Evolutionary conservation across 345 rosid species (phyloP).

Genomic region (Streptanthus diversifolius): DNA sequence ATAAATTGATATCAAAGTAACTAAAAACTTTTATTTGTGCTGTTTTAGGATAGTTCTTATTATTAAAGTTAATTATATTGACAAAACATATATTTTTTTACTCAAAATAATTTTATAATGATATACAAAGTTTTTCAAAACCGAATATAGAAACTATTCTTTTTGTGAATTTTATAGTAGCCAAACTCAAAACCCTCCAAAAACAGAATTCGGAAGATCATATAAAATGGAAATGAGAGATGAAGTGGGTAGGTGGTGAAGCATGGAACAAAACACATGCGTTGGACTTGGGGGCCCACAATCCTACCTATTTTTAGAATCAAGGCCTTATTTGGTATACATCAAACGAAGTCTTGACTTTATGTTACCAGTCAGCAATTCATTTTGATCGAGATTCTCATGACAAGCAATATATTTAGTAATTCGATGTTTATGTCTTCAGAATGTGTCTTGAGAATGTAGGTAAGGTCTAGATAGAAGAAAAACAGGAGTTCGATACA

Average conservation of each 20-base stretch:
- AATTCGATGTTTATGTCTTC: background rate
- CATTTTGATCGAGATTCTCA: background rate
- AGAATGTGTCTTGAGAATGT: background rate
- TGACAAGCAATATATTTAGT: background rate
- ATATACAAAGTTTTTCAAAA: too few relatives aligned
- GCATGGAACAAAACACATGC: constrained; percentile 29
- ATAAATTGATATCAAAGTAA: too few relatives aligned
- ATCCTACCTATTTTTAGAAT: constrained; percentile 31
- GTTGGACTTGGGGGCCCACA: background rate
- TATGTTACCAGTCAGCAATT: background rate
- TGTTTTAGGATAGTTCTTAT: too few relatives aligned
- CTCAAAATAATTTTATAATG: too few relatives aligned
- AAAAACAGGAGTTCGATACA: background rate
- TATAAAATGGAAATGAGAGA: background rate
- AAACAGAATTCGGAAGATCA: background rate
- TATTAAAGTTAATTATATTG: too few relatives aligned
- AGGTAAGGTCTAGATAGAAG: background rate
- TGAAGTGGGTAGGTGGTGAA: constrained; percentile 25
- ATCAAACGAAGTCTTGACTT: background rate
- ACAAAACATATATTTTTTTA: too few relatives aligned
- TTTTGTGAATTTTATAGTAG: too few relatives aligned
- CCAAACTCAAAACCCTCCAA: background rate
- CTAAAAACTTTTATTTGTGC: too few relatives aligned
- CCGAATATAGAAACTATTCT: too few relatives aligned
- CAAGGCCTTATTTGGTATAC: constrained; percentile 16